Evolutionary conservation across 83 land plant genomes (phyloP), one percentile per base, ranked within the genome.

Genomic region (Larix sibirica): DNA sequence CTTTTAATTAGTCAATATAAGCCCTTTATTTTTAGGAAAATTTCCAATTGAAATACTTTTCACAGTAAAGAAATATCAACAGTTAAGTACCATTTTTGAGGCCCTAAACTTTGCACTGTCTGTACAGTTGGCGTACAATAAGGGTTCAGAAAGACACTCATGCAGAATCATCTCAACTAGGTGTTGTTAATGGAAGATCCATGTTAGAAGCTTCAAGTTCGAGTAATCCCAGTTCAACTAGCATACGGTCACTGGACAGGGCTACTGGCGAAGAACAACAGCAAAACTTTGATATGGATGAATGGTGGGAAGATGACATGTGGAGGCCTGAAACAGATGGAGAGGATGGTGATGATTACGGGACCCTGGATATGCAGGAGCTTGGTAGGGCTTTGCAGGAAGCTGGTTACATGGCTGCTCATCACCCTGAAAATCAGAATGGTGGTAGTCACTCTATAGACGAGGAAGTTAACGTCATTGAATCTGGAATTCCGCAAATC

Each of bases 51-150:
- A 42, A 79, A 5, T 24, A 5, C 44, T n/a, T 74, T 36, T 74
- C 77, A 74, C 33, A 26, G 33, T n/a, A 18, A 31, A 5, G 23
- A 28, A 59, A 42, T 44, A 58, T 40, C 26, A 42, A 42, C n/a
- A 18, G 18, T 79, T 20, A 56, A 36, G 62, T 16, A 20, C 12
- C 28, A 63, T 67, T 67, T 26, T 69, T n/a, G 40, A 69, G 44
- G 74, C 8, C 17, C 20, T 40, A 33, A 36, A 36, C 36, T 6
- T 18, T 36, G 58, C 26, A 38, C 42, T 54, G 26, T 62, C 75
- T 13, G 44, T 87, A 62, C 90, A 96, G 99, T 78, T 96, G 96
- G 97, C 84, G 96, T 33, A 92, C 88, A 66, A 80, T 96, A 79
- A 89, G 99, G 21, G 78, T 93, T 81, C 99, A 96, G 77, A 73